These are phyloP conservation scores for Prunus yedoensis DNA, from an alignment of 331 rosid species.

Conservation along the genomic window DNA sequence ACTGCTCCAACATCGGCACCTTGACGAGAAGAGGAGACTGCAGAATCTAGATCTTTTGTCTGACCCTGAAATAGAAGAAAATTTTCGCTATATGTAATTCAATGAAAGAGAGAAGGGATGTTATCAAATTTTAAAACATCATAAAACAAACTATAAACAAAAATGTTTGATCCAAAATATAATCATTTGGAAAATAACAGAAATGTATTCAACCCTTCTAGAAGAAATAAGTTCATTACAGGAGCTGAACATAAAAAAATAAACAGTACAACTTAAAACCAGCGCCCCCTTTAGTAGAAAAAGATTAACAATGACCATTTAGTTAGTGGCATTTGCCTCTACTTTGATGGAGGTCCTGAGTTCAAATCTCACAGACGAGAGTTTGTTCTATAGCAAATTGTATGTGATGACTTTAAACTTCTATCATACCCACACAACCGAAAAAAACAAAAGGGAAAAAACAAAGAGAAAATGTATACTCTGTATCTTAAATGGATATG, in stretches of 20 bases:
- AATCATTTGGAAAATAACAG: background rate
- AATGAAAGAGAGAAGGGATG: slow-evolving; percentile 4
- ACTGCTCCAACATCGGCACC: slow-evolving; percentile 42
- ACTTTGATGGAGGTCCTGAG: background rate
- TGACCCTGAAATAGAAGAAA: slow-evolving; percentile 56
- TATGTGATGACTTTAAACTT: background rate
- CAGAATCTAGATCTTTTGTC: slow-evolving; percentile 84
- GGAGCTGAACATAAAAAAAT: background rate
- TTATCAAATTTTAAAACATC: background rate
- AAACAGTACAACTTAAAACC: background rate
- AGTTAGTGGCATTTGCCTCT: background rate
- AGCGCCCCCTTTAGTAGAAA: background rate
- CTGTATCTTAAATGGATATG: background rate
- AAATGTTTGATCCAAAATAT: background rate
- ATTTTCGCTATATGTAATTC: slow-evolving; percentile 10
- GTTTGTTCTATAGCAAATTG: background rate
- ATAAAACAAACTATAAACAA: background rate
- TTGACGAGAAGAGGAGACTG: slow-evolving; percentile 88
- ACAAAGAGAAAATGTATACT: background rate
- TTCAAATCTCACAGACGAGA: background rate
- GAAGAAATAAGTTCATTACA: background rate
- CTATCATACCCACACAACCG: background rate
- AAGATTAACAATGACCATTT: background rate
- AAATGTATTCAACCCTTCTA: background rate
- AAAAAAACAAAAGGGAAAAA: background rate